Percentiles rank a stretch among this genome's conserved stretches.
These are phyloP conservation scores for Pythium rishiriense DNA, from an alignment of 352 stramenopile genomes.

Conservation along the genomic window DNA sequence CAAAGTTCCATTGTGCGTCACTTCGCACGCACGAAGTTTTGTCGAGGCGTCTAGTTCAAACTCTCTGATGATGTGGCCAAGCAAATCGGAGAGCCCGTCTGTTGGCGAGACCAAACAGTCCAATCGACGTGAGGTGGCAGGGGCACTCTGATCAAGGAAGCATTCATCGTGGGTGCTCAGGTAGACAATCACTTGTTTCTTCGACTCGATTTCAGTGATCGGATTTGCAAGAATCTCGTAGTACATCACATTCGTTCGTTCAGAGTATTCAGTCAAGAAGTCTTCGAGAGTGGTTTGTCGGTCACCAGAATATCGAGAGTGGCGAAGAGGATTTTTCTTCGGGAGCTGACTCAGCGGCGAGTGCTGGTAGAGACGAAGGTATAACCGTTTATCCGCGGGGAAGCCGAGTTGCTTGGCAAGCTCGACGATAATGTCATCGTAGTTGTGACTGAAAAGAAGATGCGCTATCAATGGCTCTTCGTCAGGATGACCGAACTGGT, in stretches of 20 bases:
- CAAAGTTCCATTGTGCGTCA: constrained; percentile 62
- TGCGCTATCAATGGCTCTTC: constrained; percentile 48
- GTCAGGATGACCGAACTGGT: constrained; percentile 47
- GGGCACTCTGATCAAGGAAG: constrained; percentile 48
- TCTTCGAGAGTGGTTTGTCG: constrained; percentile 66
- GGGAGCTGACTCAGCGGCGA: constrained; percentile 61
- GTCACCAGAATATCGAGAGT: constrained; percentile 62
- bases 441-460: constrained; percentile 69
- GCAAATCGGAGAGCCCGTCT: constrained; percentile 49
- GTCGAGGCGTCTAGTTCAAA: constrained; percentile 45
- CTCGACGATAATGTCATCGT: constrained; percentile 73
- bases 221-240: constrained; percentile 71
- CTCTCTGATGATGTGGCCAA: constrained; percentile 42
- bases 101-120: constrained; percentile 69
- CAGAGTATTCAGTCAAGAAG: constrained; percentile 69
- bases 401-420: constrained; percentile 50
- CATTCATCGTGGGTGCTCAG: constrained; percentile 77
- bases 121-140: constrained; percentile 37
- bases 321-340: constrained; percentile 68
- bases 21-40: constrained; percentile 57
- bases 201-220: constrained; percentile 86
- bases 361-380: constrained; percentile 83
- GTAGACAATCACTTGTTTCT: constrained; percentile 77
- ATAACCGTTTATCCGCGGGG: constrained; percentile 40
- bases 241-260: constrained; percentile 68